Evolutionary conservation across 108 stramenopile species (phyloP), one percentile per base, ranked within the genome.

Genomic region (Aurantiochytrium sp.): DNA sequence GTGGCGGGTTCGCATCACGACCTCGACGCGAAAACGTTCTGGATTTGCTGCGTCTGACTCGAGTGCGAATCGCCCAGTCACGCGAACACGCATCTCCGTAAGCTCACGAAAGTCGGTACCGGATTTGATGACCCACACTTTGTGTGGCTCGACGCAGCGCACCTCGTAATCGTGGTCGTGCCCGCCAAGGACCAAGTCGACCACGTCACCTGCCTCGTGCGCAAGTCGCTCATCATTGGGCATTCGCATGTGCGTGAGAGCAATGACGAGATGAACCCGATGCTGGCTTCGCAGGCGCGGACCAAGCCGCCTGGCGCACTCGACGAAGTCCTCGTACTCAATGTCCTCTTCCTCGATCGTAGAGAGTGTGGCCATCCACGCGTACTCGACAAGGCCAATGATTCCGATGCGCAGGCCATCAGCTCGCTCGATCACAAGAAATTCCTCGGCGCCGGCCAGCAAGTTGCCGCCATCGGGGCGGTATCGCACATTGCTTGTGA

Each of bases 121-220:
- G 5, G 90, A 90, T 72, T 94, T 94, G 73, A 93, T 64, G 44
- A 94, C 89, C 28, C 71, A 87, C 60, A 91, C 89, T 19, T 73
- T 72, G 87, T 91, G 53, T 14, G 4, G 88, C 87, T 25, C 87
- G 88, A 35, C 71, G 58, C 45, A 60, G 88, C 91, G 64, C 8
- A 69, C 64, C 5, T 69, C 92, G 44, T 92, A 94, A 72, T 92
- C 91, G 88, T 94, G 94, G 60, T 94, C 94, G 76, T 94, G 94
- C 5, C 94, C 94, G 5, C 92, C 94, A 4, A 93, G 88, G 53
- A 94, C 87, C 44, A 94, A 89, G 69, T 93, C 94, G 0, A 94
- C 72, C 44, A 29, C 4, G 5, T 72, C 87, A 5, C 59, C 93
- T 5, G 89, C 89, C 60, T 93, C 90, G 45, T 60, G 53, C 23